Conservation (phyloP, 805 yeast species). For the Teunomyces tritomae region DNA sequence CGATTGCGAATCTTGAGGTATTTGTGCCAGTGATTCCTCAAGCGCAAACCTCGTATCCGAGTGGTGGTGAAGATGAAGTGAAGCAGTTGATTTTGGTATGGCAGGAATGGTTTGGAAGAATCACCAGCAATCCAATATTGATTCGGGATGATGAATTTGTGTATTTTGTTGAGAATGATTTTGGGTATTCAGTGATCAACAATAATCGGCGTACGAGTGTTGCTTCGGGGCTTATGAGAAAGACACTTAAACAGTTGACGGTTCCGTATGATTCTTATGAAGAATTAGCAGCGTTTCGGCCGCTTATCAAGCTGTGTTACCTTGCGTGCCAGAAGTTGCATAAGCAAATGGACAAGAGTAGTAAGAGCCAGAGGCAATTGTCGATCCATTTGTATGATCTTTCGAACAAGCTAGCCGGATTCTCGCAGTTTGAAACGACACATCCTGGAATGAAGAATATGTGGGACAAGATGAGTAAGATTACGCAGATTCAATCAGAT, state of each 20-base stretch:
- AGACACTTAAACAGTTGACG: conserved; percentile 85
- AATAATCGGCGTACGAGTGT: conserved; percentile 53
- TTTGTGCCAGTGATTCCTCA: conserved; percentile 88
- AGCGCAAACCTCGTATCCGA: conserved; percentile 72
- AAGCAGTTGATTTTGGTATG: conserved; percentile 53
- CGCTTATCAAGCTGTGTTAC: conserved; percentile 76
- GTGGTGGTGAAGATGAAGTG: conserved; percentile 80
- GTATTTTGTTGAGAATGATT: conserved; percentile 77
- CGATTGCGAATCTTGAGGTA: conserved; percentile 83
- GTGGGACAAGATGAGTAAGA: conserved; percentile 77
- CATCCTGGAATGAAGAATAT: conserved; percentile 69
- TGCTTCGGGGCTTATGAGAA: conserved; percentile 84
- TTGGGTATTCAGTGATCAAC: conserved; percentile 60
- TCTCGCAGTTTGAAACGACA: conserved; percentile 43
- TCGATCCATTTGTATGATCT: conserved; percentile 48
- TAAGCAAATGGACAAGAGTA: conserved; percentile 49
- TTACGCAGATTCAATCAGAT: conserved; percentile 71
- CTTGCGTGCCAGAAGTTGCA: conserved; percentile 54
- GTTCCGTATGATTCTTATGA: conserved; percentile 87
- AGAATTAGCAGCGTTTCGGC: conserved; percentile 82
- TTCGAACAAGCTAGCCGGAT: conserved; percentile 36
- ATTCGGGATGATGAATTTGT: conserved; percentile 86
- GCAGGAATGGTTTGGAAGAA: conserved; percentile 84
- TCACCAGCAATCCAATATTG: conserved; percentile 72
- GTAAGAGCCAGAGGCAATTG: conserved; percentile 56